These are phyloP conservation scores for Tetrapisispora phaffii DNA, from an alignment of 805 yeast species.

Conservation along the genomic window DNA sequence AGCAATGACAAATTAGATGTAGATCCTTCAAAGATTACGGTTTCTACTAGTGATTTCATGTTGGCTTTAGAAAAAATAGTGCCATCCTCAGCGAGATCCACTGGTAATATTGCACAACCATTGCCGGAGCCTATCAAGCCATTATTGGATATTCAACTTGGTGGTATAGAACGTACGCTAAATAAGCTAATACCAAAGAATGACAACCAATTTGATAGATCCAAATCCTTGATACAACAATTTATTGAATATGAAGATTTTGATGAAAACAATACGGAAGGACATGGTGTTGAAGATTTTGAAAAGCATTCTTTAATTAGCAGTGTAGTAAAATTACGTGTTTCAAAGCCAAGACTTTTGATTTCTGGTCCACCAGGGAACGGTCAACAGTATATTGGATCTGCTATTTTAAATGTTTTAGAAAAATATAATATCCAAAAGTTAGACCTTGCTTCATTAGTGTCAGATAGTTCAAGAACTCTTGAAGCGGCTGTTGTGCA, in stretches of 20 bases:
- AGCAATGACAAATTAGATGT: constrained; percentile 64
- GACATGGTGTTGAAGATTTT: constrained; percentile 51
- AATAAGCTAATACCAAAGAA: constrained; percentile 52
- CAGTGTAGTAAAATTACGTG: constrained; percentile 45
- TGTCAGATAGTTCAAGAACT: constrained; percentile 68
- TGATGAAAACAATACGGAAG: constrained; percentile 18
- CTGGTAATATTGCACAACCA: constrained; percentile 64
- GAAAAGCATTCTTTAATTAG: constrained; percentile 52
- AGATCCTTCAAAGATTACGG: constrained; percentile 60
- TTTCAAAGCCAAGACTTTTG: constrained; percentile 73
- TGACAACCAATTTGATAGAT: constrained; percentile 9
- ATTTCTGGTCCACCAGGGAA: constrained; percentile 65
- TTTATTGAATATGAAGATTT: constrained; percentile 27
- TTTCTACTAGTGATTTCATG: constrained; percentile 76
- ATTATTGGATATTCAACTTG: constrained; percentile 44
- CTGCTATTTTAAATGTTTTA: constrained; percentile 69
- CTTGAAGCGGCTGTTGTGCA: constrained; percentile 80
- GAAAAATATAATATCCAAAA: constrained; percentile 89
- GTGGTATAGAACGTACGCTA: constrained; percentile 37
- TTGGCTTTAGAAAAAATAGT: constrained; percentile 75
- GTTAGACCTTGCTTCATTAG: constrained; percentile 67
- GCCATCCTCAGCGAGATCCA: constrained; percentile 85
- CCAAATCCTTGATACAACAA: constrained; percentile 26
- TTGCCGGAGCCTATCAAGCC: constrained; percentile 66
- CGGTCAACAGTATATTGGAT: constrained; percentile 79